A percentile compares a stretch with the other conserved stretches of the same genome.
Conservation (phyloP, 2,329 filamentous ascomycete species). For the Trichothecium sympodiale region DNA sequence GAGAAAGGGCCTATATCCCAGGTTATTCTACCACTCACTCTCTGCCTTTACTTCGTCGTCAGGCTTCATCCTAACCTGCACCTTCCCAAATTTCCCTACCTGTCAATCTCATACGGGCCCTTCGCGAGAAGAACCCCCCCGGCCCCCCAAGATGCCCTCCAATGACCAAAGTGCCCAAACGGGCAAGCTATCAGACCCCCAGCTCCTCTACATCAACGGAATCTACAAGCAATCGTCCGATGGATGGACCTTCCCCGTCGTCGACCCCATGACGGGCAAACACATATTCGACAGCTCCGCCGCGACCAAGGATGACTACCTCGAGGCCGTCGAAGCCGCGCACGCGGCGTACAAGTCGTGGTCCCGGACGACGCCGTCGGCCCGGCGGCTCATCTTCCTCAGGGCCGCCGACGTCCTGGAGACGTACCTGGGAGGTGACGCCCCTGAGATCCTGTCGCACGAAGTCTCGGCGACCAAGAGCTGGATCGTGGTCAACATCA, state of each 20-base stretch:
- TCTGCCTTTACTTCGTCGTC: too few relatives aligned
- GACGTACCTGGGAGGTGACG: slow-evolving; percentile 2
- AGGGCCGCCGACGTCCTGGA: slow-evolving; percentile 50
- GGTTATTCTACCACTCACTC: too few relatives aligned
- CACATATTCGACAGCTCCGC: slow-evolving; percentile 43
- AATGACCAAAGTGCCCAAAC: too few relatives aligned
- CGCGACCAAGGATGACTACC: slow-evolving; percentile 41
- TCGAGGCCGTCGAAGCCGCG: slow-evolving; percentile 36
- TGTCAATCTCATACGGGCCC: too few relatives aligned
- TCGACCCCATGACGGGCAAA: slow-evolving; percentile 24
- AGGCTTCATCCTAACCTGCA: too few relatives aligned
- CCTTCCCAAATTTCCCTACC: too few relatives aligned
- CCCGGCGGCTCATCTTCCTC: slow-evolving; percentile 50
- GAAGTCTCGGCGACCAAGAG: slow-evolving; percentile 20
- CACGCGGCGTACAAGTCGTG: slow-evolving; percentile 50
- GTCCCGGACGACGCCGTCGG: slow-evolving; percentile 42
- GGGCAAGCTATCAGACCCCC: too few relatives aligned
- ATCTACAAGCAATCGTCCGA: slow-evolving; percentile 10
- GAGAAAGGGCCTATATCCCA: too few relatives aligned
- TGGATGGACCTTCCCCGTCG: slow-evolving; percentile 13
- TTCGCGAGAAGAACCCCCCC: too few relatives aligned
- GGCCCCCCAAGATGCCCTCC: too few relatives aligned
- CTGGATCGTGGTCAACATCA: slow-evolving; percentile 24
- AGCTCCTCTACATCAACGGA: slow-evolving; percentile 14
- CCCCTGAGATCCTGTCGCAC: too few relatives aligned